Base-by-base conservation (phyloP, 2,329 filamentous ascomycete species). In the Phialemonium atrogriseum region DNA sequence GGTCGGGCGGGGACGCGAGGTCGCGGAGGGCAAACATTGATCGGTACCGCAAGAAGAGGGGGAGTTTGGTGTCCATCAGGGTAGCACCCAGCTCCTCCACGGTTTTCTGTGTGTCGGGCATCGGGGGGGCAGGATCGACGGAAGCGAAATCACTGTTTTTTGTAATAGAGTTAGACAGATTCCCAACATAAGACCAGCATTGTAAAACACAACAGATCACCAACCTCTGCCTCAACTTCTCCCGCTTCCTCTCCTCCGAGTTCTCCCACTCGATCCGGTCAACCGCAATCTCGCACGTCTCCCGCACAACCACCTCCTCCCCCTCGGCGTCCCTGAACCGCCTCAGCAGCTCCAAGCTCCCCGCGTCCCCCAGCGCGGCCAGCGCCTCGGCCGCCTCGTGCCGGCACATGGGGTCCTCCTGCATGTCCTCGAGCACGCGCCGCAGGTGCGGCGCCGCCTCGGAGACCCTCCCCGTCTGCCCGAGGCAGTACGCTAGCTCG, bases 11-110 rank as follows among this genome's bases (percentile, higher is more conserved):
- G 4, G 88, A 95, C 14, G 88, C 87, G 32, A 98, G 78, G 58
- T 98, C 91, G 51, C 91, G 82, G 32, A 98, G 78, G 36, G 86
- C 84, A 54, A 98, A 98, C 91, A 98, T 98, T 55, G 91, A 89
- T 50, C 91, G 79, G 63, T 98, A 98, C 54, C 91, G 80, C 53
- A 86, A 67, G 68, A 98, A 98, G 10, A 98, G 74, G 15, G 87
- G 84, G 29, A 80, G 64, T 5, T 65, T 72, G 5, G 81, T 80
- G 57, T 96, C 80, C 58, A 96, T 77, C 33, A 98, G 68, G 15
- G 73, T 77, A 50, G 74, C 70, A 50, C 84, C 81, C 20, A 98
- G 70, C 34, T 84, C 77, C 20, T 80, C 68, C 29, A 94, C 84
- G 4, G 77, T 78, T 38, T 72, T 66, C 36, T 70, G 60, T n/a